Evolutionary conservation across 2,329 filamentous ascomycete species (phyloP), one percentile per base, ranked within the genome.

Genomic region (Lecanoromycetidae sp.): DNA sequence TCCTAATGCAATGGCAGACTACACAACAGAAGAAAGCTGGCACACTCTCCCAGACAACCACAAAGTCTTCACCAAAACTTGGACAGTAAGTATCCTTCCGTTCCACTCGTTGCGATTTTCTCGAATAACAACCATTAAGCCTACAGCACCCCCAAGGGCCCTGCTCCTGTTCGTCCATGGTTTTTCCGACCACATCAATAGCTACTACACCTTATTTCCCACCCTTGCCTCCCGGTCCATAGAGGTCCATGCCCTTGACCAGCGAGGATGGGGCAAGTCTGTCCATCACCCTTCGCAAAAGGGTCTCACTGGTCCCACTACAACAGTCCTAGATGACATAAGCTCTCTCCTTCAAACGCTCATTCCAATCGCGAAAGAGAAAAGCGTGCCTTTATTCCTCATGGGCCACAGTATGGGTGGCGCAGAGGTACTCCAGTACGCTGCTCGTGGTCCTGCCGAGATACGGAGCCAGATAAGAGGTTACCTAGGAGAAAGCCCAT

Each of bases 331-430:
- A 36, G 71, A 75, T 49, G 88, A 95, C 62, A 79, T 94, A 46
- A 84, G 79, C 9, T 79, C 80, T 35, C 86, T 95, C 61, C 71
- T 91, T 55, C 71, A 71, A 50, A 67, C 69, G 26, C 74, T 82
- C 52, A 66, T 80, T 4, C 72, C 72, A 8, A 52, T 50, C 20
- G 61, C 65, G 33, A 52, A 56, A 37, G 50, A 58, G 30, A 56
- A 61, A 22, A 51, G 63, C 20, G 52, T 65, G 2, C 86, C 87
- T 0, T 60, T 93, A 13, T 95, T 94, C 65, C 72, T 95, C 17
- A 79, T 91, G 70, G 88, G 88, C 44, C 87, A 94, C 65, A 87
- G 82, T 19, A 94, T 94, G 86, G 88, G 88, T 54, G 88, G 88
- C 50, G 85, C 79, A 20, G 75, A 93, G 64, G 75, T 80, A 5